phyloP scores from a whole-genome alignment of 495 filamentous ascomycete species.

The Mytilinidion resinicola region DNA sequence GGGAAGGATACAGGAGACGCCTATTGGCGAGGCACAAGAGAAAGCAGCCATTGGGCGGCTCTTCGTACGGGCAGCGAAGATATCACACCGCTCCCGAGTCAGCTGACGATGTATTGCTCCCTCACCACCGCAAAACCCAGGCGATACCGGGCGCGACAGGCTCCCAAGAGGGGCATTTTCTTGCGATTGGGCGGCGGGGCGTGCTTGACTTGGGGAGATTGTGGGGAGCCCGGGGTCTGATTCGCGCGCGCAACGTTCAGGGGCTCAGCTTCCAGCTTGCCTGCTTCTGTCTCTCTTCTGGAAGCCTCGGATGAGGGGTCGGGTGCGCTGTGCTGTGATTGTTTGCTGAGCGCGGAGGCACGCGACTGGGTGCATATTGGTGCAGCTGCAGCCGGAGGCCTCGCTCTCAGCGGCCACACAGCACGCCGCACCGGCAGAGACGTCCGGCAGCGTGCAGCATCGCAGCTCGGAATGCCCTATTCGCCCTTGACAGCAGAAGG shows the following conservation, averaged over 20 bases:
- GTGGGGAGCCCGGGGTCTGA: not conserved
- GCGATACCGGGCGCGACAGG: no score
- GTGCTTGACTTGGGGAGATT: not conserved
- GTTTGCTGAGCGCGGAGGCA: not conserved
- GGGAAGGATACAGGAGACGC: no score
- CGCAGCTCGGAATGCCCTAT: no score
- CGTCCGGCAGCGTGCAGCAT: no score
- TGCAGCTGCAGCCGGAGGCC: no score
- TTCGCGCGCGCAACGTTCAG: not conserved
- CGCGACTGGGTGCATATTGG: not conserved
- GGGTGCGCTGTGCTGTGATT: not conserved
- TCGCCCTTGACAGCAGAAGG: no score
- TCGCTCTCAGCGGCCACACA: no score
- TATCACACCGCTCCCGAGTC: conserved; percentile 4
- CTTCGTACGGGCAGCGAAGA: not conserved
- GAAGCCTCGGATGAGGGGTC: not conserved
- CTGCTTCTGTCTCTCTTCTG: conserved; percentile 1
- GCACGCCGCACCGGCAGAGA: no score
- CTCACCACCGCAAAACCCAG: no score
- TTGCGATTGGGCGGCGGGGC: not conserved
- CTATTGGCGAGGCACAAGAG: no score
- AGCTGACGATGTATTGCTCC: not conserved
- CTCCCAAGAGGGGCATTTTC: no score
- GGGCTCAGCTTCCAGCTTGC: not conserved
- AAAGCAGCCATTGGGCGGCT: not conserved